These are phyloP conservation scores for Globomyces pollinis-pini DNA, from an alignment of 192 early-diverging fungal species.

Conservation along the genomic window DNA sequence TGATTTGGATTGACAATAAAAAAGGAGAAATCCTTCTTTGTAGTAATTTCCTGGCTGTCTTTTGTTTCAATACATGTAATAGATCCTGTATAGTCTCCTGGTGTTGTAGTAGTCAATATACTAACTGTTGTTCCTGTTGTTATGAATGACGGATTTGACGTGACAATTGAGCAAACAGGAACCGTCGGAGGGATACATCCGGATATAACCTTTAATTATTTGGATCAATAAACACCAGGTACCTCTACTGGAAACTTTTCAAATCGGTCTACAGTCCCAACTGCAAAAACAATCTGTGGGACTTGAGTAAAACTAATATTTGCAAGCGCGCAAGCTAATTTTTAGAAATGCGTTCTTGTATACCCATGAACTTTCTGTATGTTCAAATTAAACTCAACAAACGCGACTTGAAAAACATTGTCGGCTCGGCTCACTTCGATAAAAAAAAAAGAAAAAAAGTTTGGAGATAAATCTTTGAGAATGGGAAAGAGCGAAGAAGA, in stretches of 20 bases:
- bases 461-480: no score
- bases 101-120: neutral
- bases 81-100: neutral
- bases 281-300: constrained; percentile 1
- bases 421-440: no score
- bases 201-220: neutral
- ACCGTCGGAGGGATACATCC: neutral
- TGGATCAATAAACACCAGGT: neutral
- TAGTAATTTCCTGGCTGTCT: neutral
- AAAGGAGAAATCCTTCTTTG: neutral
- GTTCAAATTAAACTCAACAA: no score
- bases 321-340: neutral
- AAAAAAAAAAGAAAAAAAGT: no score
- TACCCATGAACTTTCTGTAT: no score
- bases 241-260: neutral
- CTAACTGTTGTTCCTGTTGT: neutral
- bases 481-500: constrained; percentile 14
- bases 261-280: neutral
- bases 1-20: neutral
- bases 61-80: neutral
- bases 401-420: no score
- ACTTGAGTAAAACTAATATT: neutral
- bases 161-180: neutral
- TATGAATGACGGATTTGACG: neutral
- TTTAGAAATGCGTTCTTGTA: neutral